Evolutionary conservation across 257 asterid genomes (phyloP), one percentile per base, ranked within the genome.

Genomic region (Solanum clarkiae): DNA sequence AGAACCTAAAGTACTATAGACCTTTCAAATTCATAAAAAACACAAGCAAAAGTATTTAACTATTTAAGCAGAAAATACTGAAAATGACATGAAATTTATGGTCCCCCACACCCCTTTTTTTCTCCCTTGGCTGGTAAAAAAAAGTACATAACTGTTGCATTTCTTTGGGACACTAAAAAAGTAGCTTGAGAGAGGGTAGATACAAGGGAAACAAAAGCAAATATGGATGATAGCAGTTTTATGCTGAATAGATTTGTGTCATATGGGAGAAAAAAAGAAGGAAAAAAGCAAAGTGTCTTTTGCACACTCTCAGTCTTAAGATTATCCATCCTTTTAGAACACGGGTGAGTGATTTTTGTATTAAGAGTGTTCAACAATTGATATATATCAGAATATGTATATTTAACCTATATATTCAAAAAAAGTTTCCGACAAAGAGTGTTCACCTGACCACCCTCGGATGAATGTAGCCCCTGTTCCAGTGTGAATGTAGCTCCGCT

Each of bases 101-200:
- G 98, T 90, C 96, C 95, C 95, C 91, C 40, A 62, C 80, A 71
- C 85, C 26, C 24, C 57, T 1, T 5, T 84, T 84, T 44, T 51
- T 79, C 53, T 80, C 80, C 91, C 88, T 91, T 92, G 89, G 88
- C 91, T 86, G 88, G 88, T 87, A 75, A 87, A 91, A 90, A 85
- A 89, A 89, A 87, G 90, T 29, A 92, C 68, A 89, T 88, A 80
- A 62, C 91, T 84, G 86, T 84, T 86, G 57, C 92, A 87, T 87
- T 88, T 92, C 95, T 93, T 95, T 94, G 97, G 93, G 94, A 80
- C 93, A 89, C 94, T 90, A 92, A 91, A 93, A 93, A 92, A 90
- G 89, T 90, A 87, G 85, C 86, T 91, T 88, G 91, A 90, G 87
- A 89, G 65, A 79, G 40, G 65, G 84, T 80, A 81, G 86, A 69